phyloP scores from a whole-genome alignment of 495 filamentous ascomycete genomes.

The Tricharina praecox region DNA sequence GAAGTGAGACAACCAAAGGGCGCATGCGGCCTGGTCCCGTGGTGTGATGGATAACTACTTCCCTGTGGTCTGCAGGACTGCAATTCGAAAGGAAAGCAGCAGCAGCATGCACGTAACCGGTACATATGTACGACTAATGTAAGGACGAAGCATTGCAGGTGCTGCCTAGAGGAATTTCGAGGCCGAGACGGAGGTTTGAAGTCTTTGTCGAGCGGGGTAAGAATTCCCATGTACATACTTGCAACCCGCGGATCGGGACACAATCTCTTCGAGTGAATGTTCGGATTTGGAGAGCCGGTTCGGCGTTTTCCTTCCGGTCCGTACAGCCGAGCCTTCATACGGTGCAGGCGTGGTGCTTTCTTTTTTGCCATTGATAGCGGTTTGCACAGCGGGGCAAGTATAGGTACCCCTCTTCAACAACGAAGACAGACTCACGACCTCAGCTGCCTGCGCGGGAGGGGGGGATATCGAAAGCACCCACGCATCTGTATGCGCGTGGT shows the following conservation, averaged over 20 bases:
- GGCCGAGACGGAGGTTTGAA: neutral
- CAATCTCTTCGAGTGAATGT: neutral
- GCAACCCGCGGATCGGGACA: slow-evolving; percentile 1
- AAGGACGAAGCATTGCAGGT: neutral
- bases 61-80: too few species aligned
- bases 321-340: slow-evolving; percentile 1
- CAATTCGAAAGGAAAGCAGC: too few species aligned
- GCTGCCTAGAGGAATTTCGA: slow-evolving; percentile 1
- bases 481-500: too few species aligned
- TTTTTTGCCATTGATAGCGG: too few species aligned
- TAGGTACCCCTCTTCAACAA: too few species aligned
- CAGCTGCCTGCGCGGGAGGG: too few species aligned
- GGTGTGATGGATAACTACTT: too few species aligned
- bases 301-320: neutral
- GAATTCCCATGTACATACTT: too few species aligned
- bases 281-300: too few species aligned
- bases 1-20: neutral
- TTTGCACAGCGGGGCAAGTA: neutral
- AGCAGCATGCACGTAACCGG: neutral
- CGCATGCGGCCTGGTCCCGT: neutral
- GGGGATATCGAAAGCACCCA: too few species aligned
- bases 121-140: slow-evolving; percentile 3
- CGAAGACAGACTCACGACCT: too few species aligned
- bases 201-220: neutral
- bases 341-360: neutral